A percentile compares a stretch with the other conserved stretches of the same genome.
Conservation (phyloP, 2,329 filamentous ascomycete genomes). For the Pseudogymnoascus sp. region DNA sequence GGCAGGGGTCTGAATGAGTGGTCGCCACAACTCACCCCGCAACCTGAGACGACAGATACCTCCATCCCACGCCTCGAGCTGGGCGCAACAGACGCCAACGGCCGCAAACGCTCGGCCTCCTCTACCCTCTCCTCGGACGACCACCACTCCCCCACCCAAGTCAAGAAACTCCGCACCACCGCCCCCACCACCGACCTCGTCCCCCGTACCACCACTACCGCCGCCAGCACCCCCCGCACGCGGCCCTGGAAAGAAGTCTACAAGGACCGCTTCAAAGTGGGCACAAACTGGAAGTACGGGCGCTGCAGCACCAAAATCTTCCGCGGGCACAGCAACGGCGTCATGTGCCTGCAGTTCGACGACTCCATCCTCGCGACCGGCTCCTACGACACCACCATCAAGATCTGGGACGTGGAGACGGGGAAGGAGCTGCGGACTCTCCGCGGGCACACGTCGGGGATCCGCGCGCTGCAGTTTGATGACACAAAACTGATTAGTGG, state of each 20-base stretch:
- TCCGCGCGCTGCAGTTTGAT: constrained; percentile 87
- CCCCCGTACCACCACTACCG: too few relatives aligned
- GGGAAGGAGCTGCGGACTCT: constrained; percentile 81
- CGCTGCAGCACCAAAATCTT: constrained; percentile 78
- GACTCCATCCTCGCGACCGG: constrained; percentile 88
- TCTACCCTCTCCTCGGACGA: constrained; percentile 14
- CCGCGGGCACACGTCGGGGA: constrained; percentile 69
- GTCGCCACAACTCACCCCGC: constrained; percentile 41
- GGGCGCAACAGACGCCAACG: constrained; percentile 10
- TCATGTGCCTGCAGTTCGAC: constrained; percentile 62
- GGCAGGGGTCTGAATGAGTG: constrained; percentile 47
- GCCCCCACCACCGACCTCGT: constrained; percentile 16
- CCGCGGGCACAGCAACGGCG: constrained; percentile 79
- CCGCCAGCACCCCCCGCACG: constrained; percentile 40
- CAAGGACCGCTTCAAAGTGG: constrained; percentile 88
- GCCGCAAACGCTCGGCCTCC: constrained; percentile 21
- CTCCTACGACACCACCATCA: constrained; percentile 90
- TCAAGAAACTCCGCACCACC: constrained; percentile 20
- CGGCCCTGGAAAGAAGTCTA: constrained; percentile 96
- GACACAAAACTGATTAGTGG: constrained; percentile 86
- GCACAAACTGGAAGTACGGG: constrained; percentile 95
- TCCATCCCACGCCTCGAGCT: not conserved
- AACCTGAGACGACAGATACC: constrained; percentile 28
- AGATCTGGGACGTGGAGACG: constrained; percentile 91
- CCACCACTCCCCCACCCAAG: constrained; percentile 10